These are phyloP conservation scores for Boechera retrofracta DNA, from an alignment of 345 rosid species.

Conservation along the genomic window DNA sequence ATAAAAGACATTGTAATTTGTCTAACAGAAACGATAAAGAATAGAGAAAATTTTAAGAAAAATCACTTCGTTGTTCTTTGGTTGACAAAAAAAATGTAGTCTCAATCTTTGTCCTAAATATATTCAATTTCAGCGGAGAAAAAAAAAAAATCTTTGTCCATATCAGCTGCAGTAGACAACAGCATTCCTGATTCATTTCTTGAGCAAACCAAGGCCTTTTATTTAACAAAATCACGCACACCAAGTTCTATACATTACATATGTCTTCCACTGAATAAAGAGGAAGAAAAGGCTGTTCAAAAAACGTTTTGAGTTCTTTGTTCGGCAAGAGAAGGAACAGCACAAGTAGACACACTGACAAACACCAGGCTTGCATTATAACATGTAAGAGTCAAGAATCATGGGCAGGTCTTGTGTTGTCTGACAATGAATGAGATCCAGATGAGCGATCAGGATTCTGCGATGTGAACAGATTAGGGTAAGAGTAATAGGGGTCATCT, in stretches of 20 bases:
- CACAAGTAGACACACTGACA: constrained; percentile 23
- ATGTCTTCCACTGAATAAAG: constrained; percentile 10
- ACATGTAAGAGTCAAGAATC: constrained; percentile 33
- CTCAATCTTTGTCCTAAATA: background rate
- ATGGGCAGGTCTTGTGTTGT: constrained; percentile 32
- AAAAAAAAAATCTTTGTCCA: background rate
- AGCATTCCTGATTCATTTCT: background rate
- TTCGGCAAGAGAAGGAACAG: constrained; percentile 24
- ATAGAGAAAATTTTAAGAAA: constrained; percentile 8
- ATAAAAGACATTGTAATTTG: constrained; percentile 45
- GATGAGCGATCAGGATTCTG: constrained; percentile 41
- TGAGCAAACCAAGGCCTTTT: constrained; percentile 15
- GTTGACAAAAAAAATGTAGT: background rate
- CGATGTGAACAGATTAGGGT: constrained; percentile 73
- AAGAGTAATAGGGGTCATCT: constrained; percentile 79
- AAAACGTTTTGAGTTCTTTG: constrained; percentile 19
- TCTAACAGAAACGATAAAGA: constrained; percentile 32
- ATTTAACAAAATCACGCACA: constrained; percentile 6
- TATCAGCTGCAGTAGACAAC: background rate
- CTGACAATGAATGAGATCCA: constrained; percentile 32
- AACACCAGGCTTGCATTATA: constrained; percentile 23
- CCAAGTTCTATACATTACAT: constrained; percentile 37
- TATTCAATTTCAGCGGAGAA: no score
- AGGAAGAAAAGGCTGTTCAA: constrained; percentile 19
- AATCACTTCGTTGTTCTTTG: constrained; percentile 21